Evolutionary conservation across 148 eudicot genomes (phyloP).

Genomic region (Bassia scoparia): DNA sequence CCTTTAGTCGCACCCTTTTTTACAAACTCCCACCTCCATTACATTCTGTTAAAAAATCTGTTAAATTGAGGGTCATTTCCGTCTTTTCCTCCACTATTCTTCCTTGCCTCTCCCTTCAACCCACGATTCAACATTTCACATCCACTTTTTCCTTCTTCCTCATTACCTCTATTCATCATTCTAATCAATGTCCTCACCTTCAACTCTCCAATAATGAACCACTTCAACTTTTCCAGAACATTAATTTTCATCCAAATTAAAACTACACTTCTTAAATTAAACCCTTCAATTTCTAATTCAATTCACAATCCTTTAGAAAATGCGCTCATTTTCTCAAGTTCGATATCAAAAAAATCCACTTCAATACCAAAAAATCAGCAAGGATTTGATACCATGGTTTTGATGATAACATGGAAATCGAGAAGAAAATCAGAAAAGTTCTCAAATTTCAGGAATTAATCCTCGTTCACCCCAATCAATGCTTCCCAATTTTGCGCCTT

Average conservation of each 20-base stretch:
- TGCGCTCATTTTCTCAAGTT: conserved; percentile 31
- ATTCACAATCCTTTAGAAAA: conserved; percentile 17
- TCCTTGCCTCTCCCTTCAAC: too few species aligned
- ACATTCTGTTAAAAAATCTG: too few species aligned
- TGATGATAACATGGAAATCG: conserved; percentile 91
- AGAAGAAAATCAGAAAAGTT: conserved; percentile 75
- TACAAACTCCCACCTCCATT: too few species aligned
- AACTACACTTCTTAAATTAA: conserved; percentile 10
- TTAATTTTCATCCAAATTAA: conserved; percentile 13
- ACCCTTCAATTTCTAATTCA: conserved; percentile 1
- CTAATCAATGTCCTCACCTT: too few species aligned
- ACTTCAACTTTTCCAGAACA: conserved; percentile 17
- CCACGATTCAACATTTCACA: too few species aligned
- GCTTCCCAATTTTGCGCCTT: conserved; percentile 56
- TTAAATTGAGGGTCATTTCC: too few species aligned
- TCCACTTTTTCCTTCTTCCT: too few species aligned
- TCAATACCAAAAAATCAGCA: conserved; percentile 70
- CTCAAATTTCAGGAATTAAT: conserved; percentile 72
- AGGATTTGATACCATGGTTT: conserved; percentile 71
- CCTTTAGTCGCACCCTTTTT: too few species aligned
- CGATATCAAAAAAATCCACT: conserved; percentile 65
- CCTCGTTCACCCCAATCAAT: conserved; percentile 55
- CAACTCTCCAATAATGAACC: conserved; percentile 20
- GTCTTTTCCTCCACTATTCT: too few species aligned
- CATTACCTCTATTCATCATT: too few species aligned